Conservation (phyloP, 805 yeast species). For the Sungouiella blattae region DNA sequence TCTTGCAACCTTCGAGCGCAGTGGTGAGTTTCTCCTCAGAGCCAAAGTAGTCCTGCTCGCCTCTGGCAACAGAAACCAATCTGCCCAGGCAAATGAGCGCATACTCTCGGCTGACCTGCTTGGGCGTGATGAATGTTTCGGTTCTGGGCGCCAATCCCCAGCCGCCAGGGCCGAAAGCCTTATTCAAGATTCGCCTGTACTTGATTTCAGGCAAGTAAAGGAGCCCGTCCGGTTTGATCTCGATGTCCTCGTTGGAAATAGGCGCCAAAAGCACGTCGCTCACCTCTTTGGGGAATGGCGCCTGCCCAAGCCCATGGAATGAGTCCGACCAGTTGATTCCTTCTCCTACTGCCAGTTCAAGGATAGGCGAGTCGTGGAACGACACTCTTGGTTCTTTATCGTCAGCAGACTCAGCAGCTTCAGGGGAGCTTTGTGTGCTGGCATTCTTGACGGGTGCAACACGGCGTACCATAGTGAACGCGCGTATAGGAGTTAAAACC, state of each 20-base stretch:
- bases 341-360: constrained; percentile 14
- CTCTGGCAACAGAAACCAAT: constrained; percentile 86
- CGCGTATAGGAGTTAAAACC: neutral
- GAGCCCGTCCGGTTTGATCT: constrained; percentile 93
- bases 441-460: constrained; percentile 11
- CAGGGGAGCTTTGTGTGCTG: no score
- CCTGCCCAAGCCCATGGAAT: constrained; percentile 78
- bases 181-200: constrained; percentile 82
- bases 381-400: no score
- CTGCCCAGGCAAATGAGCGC: constrained; percentile 85
- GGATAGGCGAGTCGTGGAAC: constrained; percentile 23
- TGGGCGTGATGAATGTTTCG: constrained; percentile 71
- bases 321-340: constrained; percentile 77
- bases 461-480: constrained; percentile 14
- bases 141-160: constrained; percentile 98
- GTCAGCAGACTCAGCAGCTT: no score
- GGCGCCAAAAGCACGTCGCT: constrained; percentile 60
- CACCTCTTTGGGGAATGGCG: constrained; percentile 64
- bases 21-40: constrained; percentile 85
- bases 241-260: constrained; percentile 71
- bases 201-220: constrained; percentile 92
- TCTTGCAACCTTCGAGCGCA: constrained; percentile 95
- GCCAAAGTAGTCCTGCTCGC: constrained; percentile 88
- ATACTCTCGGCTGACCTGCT: constrained; percentile 82
- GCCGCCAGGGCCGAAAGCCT: constrained; percentile 97